Evolutionary conservation across 1,139 yeast species (phyloP).

Genomic region (Sugiyamaella grinbergsii): DNA sequence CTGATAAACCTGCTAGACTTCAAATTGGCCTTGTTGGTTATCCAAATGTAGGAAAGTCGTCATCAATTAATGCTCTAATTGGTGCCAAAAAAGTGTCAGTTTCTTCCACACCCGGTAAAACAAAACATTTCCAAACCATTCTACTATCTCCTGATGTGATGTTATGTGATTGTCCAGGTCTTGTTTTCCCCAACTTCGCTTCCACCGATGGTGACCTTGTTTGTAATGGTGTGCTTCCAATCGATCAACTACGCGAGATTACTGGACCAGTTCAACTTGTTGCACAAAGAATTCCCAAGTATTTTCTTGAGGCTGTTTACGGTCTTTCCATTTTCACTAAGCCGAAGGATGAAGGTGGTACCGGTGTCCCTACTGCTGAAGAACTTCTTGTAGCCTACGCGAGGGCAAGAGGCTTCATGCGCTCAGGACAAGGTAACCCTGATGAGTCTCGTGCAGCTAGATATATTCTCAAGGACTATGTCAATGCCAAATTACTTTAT

Average conservation of each 20-base stretch:
- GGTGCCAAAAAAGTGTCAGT: constrained; percentile 97
- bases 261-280: constrained; percentile 90
- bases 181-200: constrained; percentile 97
- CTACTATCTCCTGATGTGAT: constrained; percentile 78
- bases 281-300: constrained; percentile 86
- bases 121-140: constrained; percentile 98
- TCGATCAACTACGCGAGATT: constrained; percentile 92
- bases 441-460: constrained; percentile 96
- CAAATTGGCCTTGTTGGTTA: constrained; percentile 97
- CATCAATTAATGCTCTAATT: constrained; percentile 91
- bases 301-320: constrained; percentile 83
- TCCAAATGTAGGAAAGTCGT: constrained; percentile 90
- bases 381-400: constrained; percentile 92
- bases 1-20: constrained; percentile 46
- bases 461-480: constrained; percentile 90
- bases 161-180: constrained; percentile 98
- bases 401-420: constrained; percentile 93
- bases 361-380: constrained; percentile 83
- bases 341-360: constrained; percentile 83
- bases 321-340: constrained; percentile 85
- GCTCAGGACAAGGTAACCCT: constrained; percentile 91
- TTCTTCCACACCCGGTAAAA: constrained; percentile 97
- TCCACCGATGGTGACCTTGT: constrained; percentile 95
- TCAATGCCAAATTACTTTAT: constrained; percentile 82
- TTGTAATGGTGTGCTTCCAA: constrained; percentile 96